phyloP scores from a whole-genome alignment of 2,329 filamentous ascomycete species.

The Leptographium lundbergii region DNA sequence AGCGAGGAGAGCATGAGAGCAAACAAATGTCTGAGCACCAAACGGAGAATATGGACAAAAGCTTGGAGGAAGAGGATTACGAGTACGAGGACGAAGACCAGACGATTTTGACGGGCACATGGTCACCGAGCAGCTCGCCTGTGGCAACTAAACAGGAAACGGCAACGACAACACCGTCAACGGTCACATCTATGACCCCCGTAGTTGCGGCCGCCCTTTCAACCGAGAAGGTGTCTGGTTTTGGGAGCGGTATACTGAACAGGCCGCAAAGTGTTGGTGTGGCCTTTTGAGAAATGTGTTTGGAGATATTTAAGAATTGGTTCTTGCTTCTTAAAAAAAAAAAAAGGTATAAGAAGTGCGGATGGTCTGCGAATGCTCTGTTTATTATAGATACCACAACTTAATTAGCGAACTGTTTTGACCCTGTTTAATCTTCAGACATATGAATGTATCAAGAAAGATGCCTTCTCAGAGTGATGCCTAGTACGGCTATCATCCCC shows the following conservation, averaged over 20 bases:
- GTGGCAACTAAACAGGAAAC: slow-evolving; percentile 24
- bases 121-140: slow-evolving; percentile 34
- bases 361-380: background rate
- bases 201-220: background rate
- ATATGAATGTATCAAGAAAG: too few relatives aligned
- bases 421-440: background rate
- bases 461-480: too few relatives aligned
- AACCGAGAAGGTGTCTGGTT: background rate
- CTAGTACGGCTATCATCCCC: too few relatives aligned
- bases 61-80: slow-evolving; percentile 20
- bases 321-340: background rate
- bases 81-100: slow-evolving; percentile 16
- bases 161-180: slow-evolving; percentile 15
- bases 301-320: too few relatives aligned
- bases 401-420: background rate
- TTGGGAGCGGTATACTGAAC: background rate
- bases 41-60: slow-evolving; percentile 19
- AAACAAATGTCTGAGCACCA: slow-evolving; percentile 15
- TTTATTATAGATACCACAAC: background rate
- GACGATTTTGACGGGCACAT: slow-evolving; percentile 20
- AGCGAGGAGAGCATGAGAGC: slow-evolving; percentile 22
- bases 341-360: background rate
- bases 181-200: slow-evolving; percentile 3
- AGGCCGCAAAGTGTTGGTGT: slow-evolving; percentile 32
- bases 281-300: slow-evolving; percentile 25